Percentiles rank a stretch among this genome's conserved stretches.
These are phyloP conservation scores for Graphiopsis chlorocephala DNA, from an alignment of 2,329 filamentous ascomycete species.

Conservation along the genomic window DNA sequence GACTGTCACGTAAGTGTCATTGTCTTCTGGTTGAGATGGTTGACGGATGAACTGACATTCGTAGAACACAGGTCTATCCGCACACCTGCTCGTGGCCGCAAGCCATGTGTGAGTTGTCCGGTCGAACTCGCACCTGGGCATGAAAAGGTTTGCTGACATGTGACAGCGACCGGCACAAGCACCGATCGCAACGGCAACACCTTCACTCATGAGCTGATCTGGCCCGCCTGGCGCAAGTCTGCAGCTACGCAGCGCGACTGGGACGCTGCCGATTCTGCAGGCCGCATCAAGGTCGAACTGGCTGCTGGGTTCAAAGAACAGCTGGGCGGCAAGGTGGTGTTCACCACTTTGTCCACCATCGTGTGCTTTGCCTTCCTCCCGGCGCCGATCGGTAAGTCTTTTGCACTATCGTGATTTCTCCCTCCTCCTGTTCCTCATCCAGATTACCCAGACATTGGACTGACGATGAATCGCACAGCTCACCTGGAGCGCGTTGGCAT, in stretches of 20 bases:
- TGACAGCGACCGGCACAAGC: not conserved
- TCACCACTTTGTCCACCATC: conserved; percentile 68
- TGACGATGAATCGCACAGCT: conserved; percentile 46
- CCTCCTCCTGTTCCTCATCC: not conserved
- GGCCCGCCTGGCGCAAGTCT: conserved; percentile 69
- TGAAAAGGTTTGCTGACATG: not conserved
- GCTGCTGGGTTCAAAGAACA: conserved; percentile 61
- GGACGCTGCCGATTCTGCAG: conserved; percentile 67
- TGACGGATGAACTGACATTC: not conserved
- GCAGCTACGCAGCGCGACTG: conserved; percentile 68
- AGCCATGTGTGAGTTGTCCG: conserved; percentile 47
- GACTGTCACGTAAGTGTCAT: conserved; percentile 40
- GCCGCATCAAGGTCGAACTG: conserved; percentile 73
- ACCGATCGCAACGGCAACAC: not conserved
- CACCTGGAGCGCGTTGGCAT: conserved; percentile 70
- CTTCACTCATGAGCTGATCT: conserved; percentile 39
- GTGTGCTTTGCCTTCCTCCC: conserved; percentile 82
- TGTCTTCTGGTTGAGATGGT: not conserved
- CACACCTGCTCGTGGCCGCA: conserved; percentile 53
- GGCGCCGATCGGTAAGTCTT: conserved; percentile 66
- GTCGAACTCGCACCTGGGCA: not conserved
- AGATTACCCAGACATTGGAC: not conserved
- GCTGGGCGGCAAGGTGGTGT: conserved; percentile 32
- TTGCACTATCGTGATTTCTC: not conserved
- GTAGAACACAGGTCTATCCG: conserved; percentile 55